phyloP scores from a whole-genome alignment of 148 eudicot genomes.

The Vaccinium corymbosum region DNA sequence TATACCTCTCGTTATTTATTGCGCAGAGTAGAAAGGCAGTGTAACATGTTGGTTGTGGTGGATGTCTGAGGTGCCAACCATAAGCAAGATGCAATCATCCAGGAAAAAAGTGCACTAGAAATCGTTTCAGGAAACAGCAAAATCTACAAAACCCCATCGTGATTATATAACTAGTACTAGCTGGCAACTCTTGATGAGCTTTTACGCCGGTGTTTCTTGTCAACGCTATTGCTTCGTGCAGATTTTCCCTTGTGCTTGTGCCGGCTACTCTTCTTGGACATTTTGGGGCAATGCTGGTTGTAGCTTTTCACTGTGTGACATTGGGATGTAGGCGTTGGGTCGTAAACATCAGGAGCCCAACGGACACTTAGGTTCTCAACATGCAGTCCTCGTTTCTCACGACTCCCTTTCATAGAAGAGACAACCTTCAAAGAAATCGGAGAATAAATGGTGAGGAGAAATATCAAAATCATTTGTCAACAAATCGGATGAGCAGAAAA shows the following conservation, averaged over 20 bases:
- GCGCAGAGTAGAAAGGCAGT: neutral
- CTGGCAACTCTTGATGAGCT: neutral
- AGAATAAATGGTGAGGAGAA: neutral
- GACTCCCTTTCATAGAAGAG: slow-evolving; percentile 27
- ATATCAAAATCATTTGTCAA: neutral
- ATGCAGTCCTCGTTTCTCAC: slow-evolving; percentile 20
- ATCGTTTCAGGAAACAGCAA: neutral
- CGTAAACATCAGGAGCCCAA: slow-evolving; percentile 30
- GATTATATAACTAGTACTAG: neutral
- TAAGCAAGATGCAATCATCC: neutral
- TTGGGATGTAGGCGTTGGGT: slow-evolving; percentile 21
- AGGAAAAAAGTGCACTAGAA: neutral
- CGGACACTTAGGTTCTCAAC: slow-evolving; percentile 20
- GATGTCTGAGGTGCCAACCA: too few relatives aligned
- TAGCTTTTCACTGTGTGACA: slow-evolving; percentile 22
- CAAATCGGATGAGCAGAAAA: neutral
- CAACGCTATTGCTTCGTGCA: slow-evolving; percentile 3
- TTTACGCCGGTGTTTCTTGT: slow-evolving; percentile 13
- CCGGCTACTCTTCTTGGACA: slow-evolving; percentile 19
- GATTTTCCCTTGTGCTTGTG: slow-evolving; percentile 28
- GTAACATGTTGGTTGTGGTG: neutral
- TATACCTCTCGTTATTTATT: neutral
- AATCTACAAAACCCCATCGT: neutral
- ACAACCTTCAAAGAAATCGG: slow-evolving; percentile 16
- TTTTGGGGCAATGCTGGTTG: slow-evolving; percentile 10